Evolutionary conservation across 2,329 filamentous ascomycete species (phyloP).

Genomic region (Phaeosphaeriaceae sp.): DNA sequence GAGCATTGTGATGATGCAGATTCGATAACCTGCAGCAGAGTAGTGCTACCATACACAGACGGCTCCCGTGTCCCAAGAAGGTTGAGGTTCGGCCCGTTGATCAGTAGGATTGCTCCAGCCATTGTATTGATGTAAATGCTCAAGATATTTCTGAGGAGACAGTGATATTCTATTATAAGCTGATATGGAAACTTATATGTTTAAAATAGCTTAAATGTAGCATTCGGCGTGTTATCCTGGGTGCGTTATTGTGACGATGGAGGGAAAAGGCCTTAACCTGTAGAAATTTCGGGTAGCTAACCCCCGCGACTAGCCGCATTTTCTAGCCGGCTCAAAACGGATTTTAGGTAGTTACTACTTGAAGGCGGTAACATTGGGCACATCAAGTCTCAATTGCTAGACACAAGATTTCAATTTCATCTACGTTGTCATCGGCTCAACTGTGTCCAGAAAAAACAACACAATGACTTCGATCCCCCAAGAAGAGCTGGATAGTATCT

Average conservation of each 20-base stretch:
- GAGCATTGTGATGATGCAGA: constrained; percentile 58
- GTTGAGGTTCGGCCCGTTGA: constrained; percentile 86
- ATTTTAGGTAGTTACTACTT: not conserved
- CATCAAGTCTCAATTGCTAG: too few species aligned
- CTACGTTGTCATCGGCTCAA: not conserved
- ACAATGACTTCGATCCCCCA: constrained; percentile 34
- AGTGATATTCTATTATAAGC: too few species aligned
- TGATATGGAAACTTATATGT: too few species aligned
- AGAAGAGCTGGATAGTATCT: constrained; percentile 67
- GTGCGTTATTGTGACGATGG: not conserved
- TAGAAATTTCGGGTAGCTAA: constrained; percentile 1
- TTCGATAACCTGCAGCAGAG: constrained; percentile 66
- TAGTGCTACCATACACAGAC: constrained; percentile 73
- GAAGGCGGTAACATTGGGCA: too few species aligned
- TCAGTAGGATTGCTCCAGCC: constrained; percentile 66
- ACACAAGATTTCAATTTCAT: not conserved
- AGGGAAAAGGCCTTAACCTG: constrained; percentile 13
- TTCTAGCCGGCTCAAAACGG: constrained; percentile 17
- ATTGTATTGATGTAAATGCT: constrained; percentile 19
- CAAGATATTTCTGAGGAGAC: not conserved
- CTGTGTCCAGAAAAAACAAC: not conserved
- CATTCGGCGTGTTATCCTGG: too few species aligned
- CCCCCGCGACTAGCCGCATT: constrained; percentile 13
- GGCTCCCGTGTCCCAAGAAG: constrained; percentile 78
- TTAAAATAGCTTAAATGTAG: too few species aligned